phyloP scores from a whole-genome alignment of 2,329 filamentous ascomycete species.

The Ascochyta pisi region DNA sequence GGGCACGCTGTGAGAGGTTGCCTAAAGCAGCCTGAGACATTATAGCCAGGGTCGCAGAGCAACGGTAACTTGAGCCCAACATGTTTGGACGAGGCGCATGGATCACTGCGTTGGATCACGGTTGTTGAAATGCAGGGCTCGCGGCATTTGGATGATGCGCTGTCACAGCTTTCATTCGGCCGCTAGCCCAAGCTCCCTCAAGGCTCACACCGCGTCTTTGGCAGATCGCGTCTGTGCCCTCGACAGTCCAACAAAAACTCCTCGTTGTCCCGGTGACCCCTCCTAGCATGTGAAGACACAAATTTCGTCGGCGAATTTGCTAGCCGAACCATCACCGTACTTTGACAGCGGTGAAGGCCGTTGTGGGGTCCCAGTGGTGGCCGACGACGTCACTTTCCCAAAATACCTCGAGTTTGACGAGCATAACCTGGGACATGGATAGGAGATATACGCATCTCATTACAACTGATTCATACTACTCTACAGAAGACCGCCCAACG shows the following conservation, averaged over 20 bases:
- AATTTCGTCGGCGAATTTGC: slow-evolving; percentile 13
- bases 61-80: not conserved
- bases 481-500: slow-evolving; percentile 5
- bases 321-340: slow-evolving; percentile 6
- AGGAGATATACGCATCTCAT: slow-evolving; percentile 8
- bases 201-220: slow-evolving; percentile 10
- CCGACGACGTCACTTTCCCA: slow-evolving; percentile 4
- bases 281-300: slow-evolving; percentile 12
- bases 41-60: not conserved
- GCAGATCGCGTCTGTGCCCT: slow-evolving; percentile 17
- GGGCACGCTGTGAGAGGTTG: slow-evolving; percentile 1
- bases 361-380: not conserved
- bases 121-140: slow-evolving; percentile 8
- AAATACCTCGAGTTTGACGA: slow-evolving; percentile 1
- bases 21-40: slow-evolving; percentile 10
- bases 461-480: not conserved
- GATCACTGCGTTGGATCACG: slow-evolving; percentile 1
- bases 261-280: slow-evolving; percentile 15
- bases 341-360: slow-evolving; percentile 16
- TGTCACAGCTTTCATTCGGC: slow-evolving; percentile 8
- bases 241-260: slow-evolving; percentile 6
- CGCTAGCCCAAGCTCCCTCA: slow-evolving; percentile 10
- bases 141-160: slow-evolving; percentile 14
- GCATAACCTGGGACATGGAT: slow-evolving; percentile 4
- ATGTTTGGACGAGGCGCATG: slow-evolving; percentile 14